Base-by-base conservation (phyloP, 768 basidiomycete species). In the Russula sp. region DNA sequence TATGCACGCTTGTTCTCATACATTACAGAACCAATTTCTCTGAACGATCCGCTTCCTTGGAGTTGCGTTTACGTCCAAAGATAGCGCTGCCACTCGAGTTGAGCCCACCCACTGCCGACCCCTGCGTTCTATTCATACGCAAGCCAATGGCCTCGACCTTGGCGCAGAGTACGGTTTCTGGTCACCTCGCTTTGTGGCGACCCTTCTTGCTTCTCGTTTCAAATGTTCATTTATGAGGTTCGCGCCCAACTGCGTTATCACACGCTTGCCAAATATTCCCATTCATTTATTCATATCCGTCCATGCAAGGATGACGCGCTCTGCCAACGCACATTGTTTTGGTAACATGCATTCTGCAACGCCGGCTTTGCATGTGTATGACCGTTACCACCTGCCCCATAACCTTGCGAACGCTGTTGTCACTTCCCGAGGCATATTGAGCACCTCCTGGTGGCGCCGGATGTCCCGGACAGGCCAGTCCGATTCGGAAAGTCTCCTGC, bases 21-120 rank as follows among this genome's bases (percentile, higher is more conserved):
- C 41, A 54, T 63, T 57, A 35, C 50, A 58, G 57, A 48, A 58
- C 61, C 42, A 41, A 35, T 42, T 63, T 58, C 58, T 59, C 52
- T 59, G 47, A 59, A 63, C 62, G 58, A 58, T 58, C 56, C 58
- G 47, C 62, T 53, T 8, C 51, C 52, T 43, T 59, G 61, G 61
- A 59, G 61, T 58, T 39, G 39, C 34, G 34, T 42, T 63, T 63
- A 63, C 62, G 62, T 63, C 52, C 52, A 49, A 59, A 20, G 57
- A 58, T 55, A 16, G 46, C 34, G 35, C 62, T 46, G n/a, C 48
- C 48, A 20, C 48, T 49, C 54, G 48, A 29, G 34, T 47, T 45
- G n/a, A 55, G 18, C 42, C 20, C 5, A 35, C 34, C 5, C 38
- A 14, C 16, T 32, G 18, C 4, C 47, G 32, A 34, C 10, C 32